Evolutionary conservation across 148 eudicot species (phyloP).

Genomic region (Tetragonia tetragonoides): DNA sequence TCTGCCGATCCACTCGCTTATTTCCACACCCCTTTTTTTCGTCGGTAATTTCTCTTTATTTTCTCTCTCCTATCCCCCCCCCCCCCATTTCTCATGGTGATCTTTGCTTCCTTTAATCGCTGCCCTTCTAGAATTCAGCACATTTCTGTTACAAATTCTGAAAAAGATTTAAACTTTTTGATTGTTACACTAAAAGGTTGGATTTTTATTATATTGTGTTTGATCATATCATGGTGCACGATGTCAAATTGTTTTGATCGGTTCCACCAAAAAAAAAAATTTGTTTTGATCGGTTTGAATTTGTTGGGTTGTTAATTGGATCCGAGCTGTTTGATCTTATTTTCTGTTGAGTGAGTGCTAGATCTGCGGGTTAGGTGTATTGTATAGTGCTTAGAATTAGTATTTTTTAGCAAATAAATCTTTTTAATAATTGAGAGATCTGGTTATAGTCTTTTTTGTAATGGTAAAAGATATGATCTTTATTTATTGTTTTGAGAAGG

Average conservation of each 20-base stretch:
- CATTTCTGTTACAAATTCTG: not conserved
- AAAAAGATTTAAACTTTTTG: not conserved
- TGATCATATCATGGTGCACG: not conserved
- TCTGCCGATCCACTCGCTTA: not conserved
- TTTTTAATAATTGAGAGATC: too few species aligned
- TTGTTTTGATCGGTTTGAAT: not conserved
- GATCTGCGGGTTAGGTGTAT: not conserved
- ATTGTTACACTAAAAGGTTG: not conserved
- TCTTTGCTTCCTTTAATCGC: not conserved
- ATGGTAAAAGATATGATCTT: not conserved
- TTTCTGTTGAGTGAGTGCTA: not conserved
- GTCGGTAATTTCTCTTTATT: not conserved
- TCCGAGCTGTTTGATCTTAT: not conserved
- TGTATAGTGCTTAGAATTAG: not conserved
- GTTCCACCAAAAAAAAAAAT: too few species aligned
- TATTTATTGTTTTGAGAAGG: too few species aligned
- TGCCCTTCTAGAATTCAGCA: not conserved
- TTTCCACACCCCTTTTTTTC: not conserved
- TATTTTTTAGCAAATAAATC: too few species aligned
- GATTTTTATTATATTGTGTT: too few species aligned
- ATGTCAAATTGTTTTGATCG: not conserved
- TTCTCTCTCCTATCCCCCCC: not conserved
- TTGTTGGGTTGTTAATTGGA: not conserved
- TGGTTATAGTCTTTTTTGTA: too few species aligned
- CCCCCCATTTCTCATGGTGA: not conserved